These are phyloP conservation scores for Epichloe scottii DNA, from an alignment of 2,329 filamentous ascomycete species.

Conservation along the genomic window DNA sequence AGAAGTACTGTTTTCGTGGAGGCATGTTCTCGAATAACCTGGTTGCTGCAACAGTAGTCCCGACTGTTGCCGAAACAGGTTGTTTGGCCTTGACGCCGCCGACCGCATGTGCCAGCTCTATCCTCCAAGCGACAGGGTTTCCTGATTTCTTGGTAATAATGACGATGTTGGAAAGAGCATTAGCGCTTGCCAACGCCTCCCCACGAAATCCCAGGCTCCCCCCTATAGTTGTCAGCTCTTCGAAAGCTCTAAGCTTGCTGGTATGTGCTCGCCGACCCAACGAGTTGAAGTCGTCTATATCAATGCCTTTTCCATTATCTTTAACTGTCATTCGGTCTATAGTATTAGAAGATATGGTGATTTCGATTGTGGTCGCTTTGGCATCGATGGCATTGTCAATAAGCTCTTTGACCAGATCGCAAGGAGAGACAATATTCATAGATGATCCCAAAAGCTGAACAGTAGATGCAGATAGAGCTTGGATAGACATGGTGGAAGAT, in stretches of 20 bases:
- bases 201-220: slow-evolving; percentile 64
- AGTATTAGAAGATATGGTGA: slow-evolving; percentile 52
- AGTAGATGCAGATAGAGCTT: slow-evolving; percentile 33
- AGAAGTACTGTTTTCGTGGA: slow-evolving; percentile 45
- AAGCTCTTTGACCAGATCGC: slow-evolving; percentile 60
- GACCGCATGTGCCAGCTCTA: slow-evolving; percentile 27
- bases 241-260: slow-evolving; percentile 56
- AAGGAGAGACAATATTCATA: slow-evolving; percentile 45
- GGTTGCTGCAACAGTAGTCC: slow-evolving; percentile 52
- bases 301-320: slow-evolving; percentile 64
- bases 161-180: slow-evolving; percentile 43
- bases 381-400: slow-evolving; percentile 69
- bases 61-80: slow-evolving; percentile 42
- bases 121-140: slow-evolving; percentile 42
- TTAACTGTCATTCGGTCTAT: slow-evolving; percentile 57
- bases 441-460: slow-evolving; percentile 47
- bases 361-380: slow-evolving; percentile 50
- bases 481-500: slow-evolving; percentile 32
- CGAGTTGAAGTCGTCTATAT: slow-evolving; percentile 43
- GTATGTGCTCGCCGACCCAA: slow-evolving; percentile 59
- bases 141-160: slow-evolving; percentile 51
- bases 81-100: slow-evolving; percentile 20
- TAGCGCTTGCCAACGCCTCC: slow-evolving; percentile 56
- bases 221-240: slow-evolving; percentile 45
- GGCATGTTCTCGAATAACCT: slow-evolving; percentile 49